A percentile compares a stretch with the other conserved stretches of the same genome.
phyloP scores from a whole-genome alignment of 345 rosid genomes.

The Eucalyptus cladocalyx region DNA sequence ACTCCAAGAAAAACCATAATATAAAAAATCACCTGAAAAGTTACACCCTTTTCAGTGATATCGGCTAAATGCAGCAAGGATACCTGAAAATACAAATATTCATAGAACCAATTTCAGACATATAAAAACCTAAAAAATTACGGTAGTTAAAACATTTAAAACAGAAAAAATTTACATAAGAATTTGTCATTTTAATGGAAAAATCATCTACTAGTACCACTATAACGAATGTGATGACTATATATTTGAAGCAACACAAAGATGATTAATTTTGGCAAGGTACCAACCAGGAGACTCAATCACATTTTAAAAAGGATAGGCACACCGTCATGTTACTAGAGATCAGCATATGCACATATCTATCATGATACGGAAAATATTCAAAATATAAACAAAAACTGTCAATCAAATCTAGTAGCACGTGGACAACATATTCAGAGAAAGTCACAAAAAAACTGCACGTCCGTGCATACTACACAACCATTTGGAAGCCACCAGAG shows the following conservation, averaged over 20 bases:
- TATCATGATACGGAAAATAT: neutral
- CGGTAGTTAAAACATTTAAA: neutral
- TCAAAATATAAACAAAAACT: neutral
- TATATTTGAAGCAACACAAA: neutral
- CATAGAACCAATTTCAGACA: neutral
- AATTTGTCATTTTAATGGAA: neutral
- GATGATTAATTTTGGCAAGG: neutral
- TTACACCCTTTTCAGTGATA: conserved; percentile 70
- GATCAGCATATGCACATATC: neutral
- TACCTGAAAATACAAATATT: conserved; percentile 26
- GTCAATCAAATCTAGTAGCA: neutral
- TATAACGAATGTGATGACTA: neutral
- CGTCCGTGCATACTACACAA: conserved; percentile 6
- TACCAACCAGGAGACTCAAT: neutral
- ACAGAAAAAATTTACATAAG: no score
- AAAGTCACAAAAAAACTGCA: neutral
- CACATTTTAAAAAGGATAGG: neutral
- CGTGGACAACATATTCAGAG: neutral
- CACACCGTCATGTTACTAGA: neutral
- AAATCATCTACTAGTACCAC: neutral
- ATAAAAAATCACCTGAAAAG: conserved; percentile 45
- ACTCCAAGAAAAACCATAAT: neutral
- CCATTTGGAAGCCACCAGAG: conserved; percentile 93
- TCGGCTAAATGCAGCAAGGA: conserved; percentile 75
- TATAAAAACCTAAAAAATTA: neutral